Evolutionary conservation across 2,329 filamentous ascomycete genomes (phyloP).

Genomic region (Moelleriella libera): DNA sequence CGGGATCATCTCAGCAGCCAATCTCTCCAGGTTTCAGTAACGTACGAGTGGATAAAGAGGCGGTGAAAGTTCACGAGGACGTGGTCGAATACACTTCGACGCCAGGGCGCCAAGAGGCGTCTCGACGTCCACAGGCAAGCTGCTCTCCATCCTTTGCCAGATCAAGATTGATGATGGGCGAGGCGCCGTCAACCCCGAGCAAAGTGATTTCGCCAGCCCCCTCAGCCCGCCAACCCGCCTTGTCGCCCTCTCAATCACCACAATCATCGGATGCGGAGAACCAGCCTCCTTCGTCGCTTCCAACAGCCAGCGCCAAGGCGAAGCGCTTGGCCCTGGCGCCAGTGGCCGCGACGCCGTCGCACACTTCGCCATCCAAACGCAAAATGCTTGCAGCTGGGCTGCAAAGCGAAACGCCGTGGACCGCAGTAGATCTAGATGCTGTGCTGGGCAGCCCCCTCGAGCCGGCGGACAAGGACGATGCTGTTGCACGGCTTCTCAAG

Average conservation of each 20-base stretch:
- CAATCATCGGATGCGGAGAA: constrained; percentile 75
- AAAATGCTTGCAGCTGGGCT: constrained; percentile 39
- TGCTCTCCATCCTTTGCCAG: constrained; percentile 1
- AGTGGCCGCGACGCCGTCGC: constrained; percentile 30
- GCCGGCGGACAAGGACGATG: constrained; percentile 37
- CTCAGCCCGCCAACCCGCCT: constrained; percentile 35
- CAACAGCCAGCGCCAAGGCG: constrained; percentile 28
- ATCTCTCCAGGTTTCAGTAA: neutral
- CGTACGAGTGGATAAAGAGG: neutral
- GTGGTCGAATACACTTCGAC: neutral
- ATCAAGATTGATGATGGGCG: constrained; percentile 5
- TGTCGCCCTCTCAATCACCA: constrained; percentile 52
- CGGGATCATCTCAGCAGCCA: neutral
- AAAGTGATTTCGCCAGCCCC: constrained; percentile 27
- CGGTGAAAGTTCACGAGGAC: constrained; percentile 1
- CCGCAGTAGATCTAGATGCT: constrained; percentile 59
- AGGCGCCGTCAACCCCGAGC: constrained; percentile 28
- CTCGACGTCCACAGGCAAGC: neutral
- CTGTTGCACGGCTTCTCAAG: constrained; percentile 32
- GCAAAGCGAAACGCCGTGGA: constrained; percentile 52
- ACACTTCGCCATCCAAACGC: constrained; percentile 47
- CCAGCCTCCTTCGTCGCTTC: constrained; percentile 54
- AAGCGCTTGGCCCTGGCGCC: constrained; percentile 34
- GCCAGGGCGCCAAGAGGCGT: neutral
- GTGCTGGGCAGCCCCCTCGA: constrained; percentile 40